Percentiles rank a stretch among this genome's conserved stretches.
Evolutionary conservation across 2,329 filamentous ascomycete species (phyloP).

Genomic region (Claviceps africana): DNA sequence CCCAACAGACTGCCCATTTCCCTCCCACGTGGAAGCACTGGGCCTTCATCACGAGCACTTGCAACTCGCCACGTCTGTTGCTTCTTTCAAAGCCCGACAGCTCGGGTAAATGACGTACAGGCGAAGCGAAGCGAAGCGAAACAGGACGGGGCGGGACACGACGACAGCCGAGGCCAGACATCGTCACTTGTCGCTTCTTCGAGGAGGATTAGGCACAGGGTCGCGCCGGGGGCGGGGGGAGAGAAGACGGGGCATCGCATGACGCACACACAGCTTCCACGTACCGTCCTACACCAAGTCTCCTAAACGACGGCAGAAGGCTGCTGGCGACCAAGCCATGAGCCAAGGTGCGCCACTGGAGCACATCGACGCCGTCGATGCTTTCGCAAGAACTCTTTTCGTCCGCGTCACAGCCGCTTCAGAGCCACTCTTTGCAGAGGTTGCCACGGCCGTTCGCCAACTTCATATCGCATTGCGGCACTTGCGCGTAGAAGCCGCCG

Average conservation of each 20-base stretch:
- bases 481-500: slow-evolving; percentile 42
- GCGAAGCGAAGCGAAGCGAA: not conserved
- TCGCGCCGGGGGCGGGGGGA: no score
- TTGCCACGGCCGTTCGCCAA: slow-evolving; percentile 34
- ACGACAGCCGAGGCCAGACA: not conserved
- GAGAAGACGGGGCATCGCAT: no score
- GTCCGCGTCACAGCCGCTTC: slow-evolving; percentile 33
- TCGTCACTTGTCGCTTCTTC: not conserved
- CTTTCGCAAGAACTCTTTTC: slow-evolving; percentile 40
- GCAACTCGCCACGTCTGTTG: not conserved
- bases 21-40: no score
- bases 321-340: slow-evolving; percentile 14
- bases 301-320: not conserved
- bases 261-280: not conserved
- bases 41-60: no score
- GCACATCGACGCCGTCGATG: slow-evolving; percentile 41
- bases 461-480: slow-evolving; percentile 44
- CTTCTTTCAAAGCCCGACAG: not conserved
- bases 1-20: no score
- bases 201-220: not conserved
- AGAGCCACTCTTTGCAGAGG: slow-evolving; percentile 34
- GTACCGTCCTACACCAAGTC: not conserved
- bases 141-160: not conserved
- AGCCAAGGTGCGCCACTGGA: slow-evolving; percentile 20
- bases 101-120: not conserved